phyloP scores from a whole-genome alignment of 441 rosid genomes.

The Eutrema salsugineum region DNA sequence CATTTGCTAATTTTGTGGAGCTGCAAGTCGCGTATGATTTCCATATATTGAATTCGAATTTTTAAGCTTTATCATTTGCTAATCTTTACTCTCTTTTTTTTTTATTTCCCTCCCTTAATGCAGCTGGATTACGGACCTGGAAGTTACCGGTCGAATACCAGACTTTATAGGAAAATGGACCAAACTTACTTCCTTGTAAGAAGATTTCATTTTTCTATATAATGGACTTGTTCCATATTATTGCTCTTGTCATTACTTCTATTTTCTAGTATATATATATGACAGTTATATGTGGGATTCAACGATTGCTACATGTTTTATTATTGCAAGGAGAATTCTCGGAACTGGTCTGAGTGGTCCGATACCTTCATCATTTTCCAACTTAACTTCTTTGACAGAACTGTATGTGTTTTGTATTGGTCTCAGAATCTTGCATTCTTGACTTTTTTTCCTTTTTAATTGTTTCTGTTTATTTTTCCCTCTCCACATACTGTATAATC shows the following conservation, averaged over 20 bases:
- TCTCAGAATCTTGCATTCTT: background rate
- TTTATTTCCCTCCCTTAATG: background rate
- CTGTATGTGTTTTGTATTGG: conserved; percentile 44
- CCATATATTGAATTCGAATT: background rate
- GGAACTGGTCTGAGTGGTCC: conserved; percentile 70
- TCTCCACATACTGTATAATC: background rate
- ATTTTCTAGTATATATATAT: background rate
- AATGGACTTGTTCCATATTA: background rate
- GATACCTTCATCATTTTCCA: conserved; percentile 53
- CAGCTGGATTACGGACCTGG: conserved; percentile 55
- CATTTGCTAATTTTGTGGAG: conserved; percentile 37
- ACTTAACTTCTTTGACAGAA: conserved; percentile 46
- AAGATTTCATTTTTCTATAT: background rate
- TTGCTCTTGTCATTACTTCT: background rate
- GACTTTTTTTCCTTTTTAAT: background rate
- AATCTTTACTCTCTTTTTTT: background rate
- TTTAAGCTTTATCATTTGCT: background rate
- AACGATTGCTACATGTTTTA: conserved; percentile 2
- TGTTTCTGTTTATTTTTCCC: background rate
- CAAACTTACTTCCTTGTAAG: conserved; percentile 42
- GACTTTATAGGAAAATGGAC: conserved; percentile 62
- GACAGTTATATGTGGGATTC: background rate
- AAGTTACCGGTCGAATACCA: conserved; percentile 53
- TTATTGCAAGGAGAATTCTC: conserved; percentile 47
- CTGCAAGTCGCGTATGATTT: conserved; percentile 34